Base-by-base conservation (phyloP, 2,329 filamentous ascomycete species). In the Diplodia scrobiculata region DNA sequence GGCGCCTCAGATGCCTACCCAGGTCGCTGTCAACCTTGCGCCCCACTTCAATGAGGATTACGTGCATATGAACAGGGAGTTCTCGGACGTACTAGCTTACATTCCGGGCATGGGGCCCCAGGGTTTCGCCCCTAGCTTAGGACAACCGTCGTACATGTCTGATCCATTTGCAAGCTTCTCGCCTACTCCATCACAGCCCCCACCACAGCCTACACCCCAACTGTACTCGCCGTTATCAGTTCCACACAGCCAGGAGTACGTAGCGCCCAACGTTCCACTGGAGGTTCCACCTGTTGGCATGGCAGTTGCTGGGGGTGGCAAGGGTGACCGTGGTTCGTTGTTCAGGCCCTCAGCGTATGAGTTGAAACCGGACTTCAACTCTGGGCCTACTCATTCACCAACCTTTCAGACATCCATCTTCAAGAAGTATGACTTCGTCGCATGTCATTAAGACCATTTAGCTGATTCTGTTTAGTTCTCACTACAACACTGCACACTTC, bases 401-500 rank as follows among this genome's bases (percentile, higher is more conserved):
- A 78, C 79, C 21, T 81, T 81, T 67, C 79, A 82, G 69, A 83
- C 82, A 21, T 77, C 80, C 2, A 82, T 82, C 67, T 83, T 83
- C 72, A 78, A 79, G 68, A 82, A 81, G 79, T 81, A 72, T 72
- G 79, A 63, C 41, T n/a, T 52, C 66, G 14, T 54, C 19, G 51
- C 19, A 29, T 29, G 11, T 34, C 21, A 64, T 36, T 10, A 32
- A 17, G 2, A 47, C 21, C 32, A 17, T n/a, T 53, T 5, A 50
- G 34, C 70, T 76, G 60, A 76, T 55, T 1, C 9, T 7, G 7
- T 45, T 41, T 52, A 83, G 81, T 70, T 84, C 81, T 5, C 81
- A 81, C 69, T 83, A 78, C 76, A 83, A 83, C 66, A 81, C 80
- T 21, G 81, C 81, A 5, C 82, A 84, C 72, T 84, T 81, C 71